phyloP scores from a whole-genome alignment of 1,284 basidiomycete species.

The Microbotryum violaceum region DNA sequence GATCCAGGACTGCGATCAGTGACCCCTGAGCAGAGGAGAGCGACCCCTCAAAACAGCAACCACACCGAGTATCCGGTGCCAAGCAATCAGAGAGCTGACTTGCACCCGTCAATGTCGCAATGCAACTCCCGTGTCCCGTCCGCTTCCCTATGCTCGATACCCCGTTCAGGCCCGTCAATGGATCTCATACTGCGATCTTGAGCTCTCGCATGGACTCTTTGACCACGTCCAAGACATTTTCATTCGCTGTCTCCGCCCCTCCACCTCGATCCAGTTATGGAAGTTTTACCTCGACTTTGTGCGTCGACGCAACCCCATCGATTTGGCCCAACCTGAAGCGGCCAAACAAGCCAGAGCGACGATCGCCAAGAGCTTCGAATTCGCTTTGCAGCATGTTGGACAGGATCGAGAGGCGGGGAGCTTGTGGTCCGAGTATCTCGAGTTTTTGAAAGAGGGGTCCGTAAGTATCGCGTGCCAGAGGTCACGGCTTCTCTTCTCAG shows the following conservation, averaged over 20 bases:
- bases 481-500: background rate
- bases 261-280: slow-evolving; percentile 79
- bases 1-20: background rate
- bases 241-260: slow-evolving; percentile 68
- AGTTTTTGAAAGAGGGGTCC: slow-evolving; percentile 72
- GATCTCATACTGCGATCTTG: slow-evolving; percentile 47
- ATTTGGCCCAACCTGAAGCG: slow-evolving; percentile 41
- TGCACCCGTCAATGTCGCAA: no score
- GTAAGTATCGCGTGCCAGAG: slow-evolving; percentile 43
- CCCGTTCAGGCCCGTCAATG: slow-evolving; percentile 41
- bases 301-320: slow-evolving; percentile 51
- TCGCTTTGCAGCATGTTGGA: slow-evolving; percentile 81
- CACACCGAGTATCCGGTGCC: no score
- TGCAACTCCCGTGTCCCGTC: background rate
- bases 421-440: slow-evolving; percentile 61
- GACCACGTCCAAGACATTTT: slow-evolving; percentile 68
- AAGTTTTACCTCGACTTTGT: slow-evolving; percentile 76
- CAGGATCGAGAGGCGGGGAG: slow-evolving; percentile 53
- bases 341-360: slow-evolving; percentile 56
- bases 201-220: slow-evolving; percentile 62
- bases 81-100: no score
- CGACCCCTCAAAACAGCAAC: no score
- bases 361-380: slow-evolving; percentile 86
- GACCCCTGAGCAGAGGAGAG: no score
- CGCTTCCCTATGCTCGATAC: background rate